Conservation (phyloP, 2,329 filamentous ascomycete species). For the Alternaria infectoria region DNA sequence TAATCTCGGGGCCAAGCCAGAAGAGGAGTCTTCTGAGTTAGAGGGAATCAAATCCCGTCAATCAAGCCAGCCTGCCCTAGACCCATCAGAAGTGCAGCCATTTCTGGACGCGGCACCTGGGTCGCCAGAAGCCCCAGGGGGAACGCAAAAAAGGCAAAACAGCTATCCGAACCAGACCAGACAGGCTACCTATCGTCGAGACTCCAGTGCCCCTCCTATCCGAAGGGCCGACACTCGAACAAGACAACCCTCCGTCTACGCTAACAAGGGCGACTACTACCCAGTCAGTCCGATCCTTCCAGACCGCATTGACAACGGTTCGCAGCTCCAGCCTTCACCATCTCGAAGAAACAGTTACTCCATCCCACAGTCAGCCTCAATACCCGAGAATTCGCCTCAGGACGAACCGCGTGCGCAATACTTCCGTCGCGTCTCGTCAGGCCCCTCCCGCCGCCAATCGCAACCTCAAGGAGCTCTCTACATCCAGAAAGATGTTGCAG, state of each 20-base stretch:
- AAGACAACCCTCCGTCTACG: background rate
- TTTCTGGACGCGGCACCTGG: conserved; percentile 31
- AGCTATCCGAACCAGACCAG: conserved; percentile 16
- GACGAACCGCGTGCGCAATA: background rate
- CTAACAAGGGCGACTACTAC: conserved; percentile 21
- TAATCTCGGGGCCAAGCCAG: conserved; percentile 12
- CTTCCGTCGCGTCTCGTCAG: background rate
- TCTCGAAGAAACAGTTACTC: conserved; percentile 1
- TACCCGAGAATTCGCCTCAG: conserved; percentile 2
- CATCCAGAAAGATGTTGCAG: background rate
- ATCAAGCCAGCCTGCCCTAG: conserved; percentile 8
- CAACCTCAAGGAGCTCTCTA: background rate
- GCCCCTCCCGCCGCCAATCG: background rate
- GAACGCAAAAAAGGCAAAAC: conserved; percentile 38
- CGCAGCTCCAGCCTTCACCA: conserved; percentile 5
- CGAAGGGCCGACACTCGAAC: conserved; percentile 10
- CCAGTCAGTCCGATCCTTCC: conserved; percentile 16
- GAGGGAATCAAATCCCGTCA: background rate
- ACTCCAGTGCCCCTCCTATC: background rate
- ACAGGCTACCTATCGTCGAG: conserved; percentile 3
- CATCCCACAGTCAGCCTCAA: conserved; percentile 15
- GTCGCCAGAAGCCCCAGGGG: conserved; percentile 31
- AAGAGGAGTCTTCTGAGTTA: conserved; percentile 3
- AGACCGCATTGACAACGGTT: conserved; percentile 11
- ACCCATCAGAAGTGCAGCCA: conserved; percentile 14